Conservation (phyloP, 352 stramenopile species). For the Globisporangium paroecandrum region DNA sequence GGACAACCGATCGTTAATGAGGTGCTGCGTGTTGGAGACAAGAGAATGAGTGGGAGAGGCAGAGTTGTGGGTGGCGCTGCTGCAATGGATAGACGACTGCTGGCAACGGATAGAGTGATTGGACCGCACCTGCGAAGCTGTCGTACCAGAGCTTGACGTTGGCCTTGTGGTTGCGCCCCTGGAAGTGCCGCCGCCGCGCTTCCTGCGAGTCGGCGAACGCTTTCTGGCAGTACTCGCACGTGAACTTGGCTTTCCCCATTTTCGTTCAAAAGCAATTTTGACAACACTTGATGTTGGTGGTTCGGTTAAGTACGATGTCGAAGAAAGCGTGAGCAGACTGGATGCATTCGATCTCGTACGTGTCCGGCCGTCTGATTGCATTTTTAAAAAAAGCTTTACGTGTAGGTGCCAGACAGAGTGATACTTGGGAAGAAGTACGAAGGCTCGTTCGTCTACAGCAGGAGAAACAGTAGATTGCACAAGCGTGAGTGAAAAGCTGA, state of each 20-base stretch:
- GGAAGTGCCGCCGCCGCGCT: constrained; percentile 57
- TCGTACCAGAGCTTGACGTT: constrained; percentile 88
- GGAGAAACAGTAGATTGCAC: background rate
- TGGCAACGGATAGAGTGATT: too few relatives aligned
- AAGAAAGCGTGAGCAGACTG: background rate
- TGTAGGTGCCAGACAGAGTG: constrained; percentile 73
- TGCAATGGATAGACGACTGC: background rate
- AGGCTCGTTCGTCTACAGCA: constrained; percentile 43
- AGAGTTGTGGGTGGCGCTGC: background rate
- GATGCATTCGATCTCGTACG: too few relatives aligned
- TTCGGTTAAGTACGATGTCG: constrained; percentile 38
- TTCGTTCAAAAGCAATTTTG: background rate
- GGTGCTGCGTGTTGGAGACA: background rate
- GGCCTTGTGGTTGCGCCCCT: constrained; percentile 65
- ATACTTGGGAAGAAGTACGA: constrained; percentile 89
- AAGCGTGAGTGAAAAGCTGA: background rate
- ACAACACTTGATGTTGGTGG: background rate
- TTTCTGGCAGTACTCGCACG: constrained; percentile 82
- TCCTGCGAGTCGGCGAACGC: constrained; percentile 77
- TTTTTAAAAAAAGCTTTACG: constrained; percentile 24
- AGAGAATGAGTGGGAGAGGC: background rate
- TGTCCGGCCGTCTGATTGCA: background rate
- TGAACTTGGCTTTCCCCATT: constrained; percentile 57
- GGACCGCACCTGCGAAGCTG: constrained; percentile 54
- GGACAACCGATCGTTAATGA: background rate